Evolutionary conservation across 2,329 filamentous ascomycete species (phyloP).

Genomic region (Aspergillus fumigatus): DNA sequence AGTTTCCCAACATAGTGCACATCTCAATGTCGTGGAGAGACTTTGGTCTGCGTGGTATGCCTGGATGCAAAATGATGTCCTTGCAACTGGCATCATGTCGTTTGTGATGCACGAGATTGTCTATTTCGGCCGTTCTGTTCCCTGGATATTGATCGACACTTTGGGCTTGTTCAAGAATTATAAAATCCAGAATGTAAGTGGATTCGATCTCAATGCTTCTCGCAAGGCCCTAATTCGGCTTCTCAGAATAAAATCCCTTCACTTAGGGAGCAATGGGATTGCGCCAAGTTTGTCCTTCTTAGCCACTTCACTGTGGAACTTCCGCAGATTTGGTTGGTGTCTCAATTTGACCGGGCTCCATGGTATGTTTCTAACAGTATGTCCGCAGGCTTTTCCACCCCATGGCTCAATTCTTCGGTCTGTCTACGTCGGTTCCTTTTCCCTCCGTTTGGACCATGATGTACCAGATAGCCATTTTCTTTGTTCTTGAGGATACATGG

Average conservation of each 20-base stretch:
- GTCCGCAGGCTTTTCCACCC: conserved; percentile 77
- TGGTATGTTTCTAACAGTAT: conserved; percentile 6
- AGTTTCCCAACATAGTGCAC: conserved; percentile 69
- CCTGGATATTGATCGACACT: conserved; percentile 87
- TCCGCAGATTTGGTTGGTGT: conserved; percentile 79
- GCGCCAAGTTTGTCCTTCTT: conserved; percentile 85
- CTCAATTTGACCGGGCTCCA: not conserved
- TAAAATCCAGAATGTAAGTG: conserved; percentile 81
- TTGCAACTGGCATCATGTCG: conserved; percentile 96
- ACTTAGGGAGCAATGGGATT: conserved; percentile 89
- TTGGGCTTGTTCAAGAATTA: conserved; percentile 86
- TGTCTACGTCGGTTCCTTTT: conserved; percentile 85
- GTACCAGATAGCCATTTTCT: conserved; percentile 88
- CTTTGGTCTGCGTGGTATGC: conserved; percentile 96
- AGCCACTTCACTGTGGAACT: conserved; percentile 97
- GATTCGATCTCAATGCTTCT: not conserved
- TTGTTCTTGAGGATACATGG: conserved; percentile 94
- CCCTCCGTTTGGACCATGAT: conserved; percentile 80
- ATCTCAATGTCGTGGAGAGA: conserved; percentile 80
- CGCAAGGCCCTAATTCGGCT: not conserved
- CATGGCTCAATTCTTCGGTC: conserved; percentile 85
- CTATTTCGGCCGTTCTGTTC: conserved; percentile 88
- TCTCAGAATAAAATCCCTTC: conserved; percentile 76
- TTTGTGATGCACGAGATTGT: conserved; percentile 91
- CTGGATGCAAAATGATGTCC: conserved; percentile 95